These are phyloP conservation scores for Amanita thiersii DNA, from an alignment of 768 basidiomycete species.

Conservation along the genomic window DNA sequence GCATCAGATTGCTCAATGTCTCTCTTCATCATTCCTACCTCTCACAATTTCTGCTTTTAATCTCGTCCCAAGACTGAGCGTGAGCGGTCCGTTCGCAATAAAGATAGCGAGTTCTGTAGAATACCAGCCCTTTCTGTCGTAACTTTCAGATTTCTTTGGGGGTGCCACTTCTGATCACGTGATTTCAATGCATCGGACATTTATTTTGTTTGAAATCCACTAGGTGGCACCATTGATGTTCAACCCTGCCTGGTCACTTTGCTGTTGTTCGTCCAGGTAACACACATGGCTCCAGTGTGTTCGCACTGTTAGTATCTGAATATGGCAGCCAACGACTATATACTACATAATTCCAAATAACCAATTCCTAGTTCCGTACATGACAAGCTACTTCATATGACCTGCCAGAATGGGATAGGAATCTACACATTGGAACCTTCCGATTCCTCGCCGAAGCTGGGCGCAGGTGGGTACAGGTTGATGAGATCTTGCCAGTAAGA, in stretches of 20 bases:
- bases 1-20: conserved; percentile 22
- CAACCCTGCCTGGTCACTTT: no score
- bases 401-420: no score
- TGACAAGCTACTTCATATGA: no score
- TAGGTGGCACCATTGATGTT: no score
- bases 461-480: neutral
- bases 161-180: conserved; percentile 6
- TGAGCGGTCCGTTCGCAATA: neutral
- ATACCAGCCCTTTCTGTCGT: conserved; percentile 5
- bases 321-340: no score
- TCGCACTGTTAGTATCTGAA: no score
- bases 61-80: neutral
- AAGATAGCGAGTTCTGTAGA: neutral
- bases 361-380: no score
- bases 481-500: conserved; percentile 18
- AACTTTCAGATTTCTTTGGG: conserved; percentile 8
- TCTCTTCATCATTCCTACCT: conserved; percentile 30
- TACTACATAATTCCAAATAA: no score
- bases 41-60: neutral
- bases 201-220: no score
- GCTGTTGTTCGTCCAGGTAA: no score
- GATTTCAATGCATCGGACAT: neutral
- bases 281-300: no score
- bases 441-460: neutral
- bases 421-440: no score